Evolutionary conservation across 345 rosid genomes (phyloP).

Genomic region (Jatropha curcas): DNA sequence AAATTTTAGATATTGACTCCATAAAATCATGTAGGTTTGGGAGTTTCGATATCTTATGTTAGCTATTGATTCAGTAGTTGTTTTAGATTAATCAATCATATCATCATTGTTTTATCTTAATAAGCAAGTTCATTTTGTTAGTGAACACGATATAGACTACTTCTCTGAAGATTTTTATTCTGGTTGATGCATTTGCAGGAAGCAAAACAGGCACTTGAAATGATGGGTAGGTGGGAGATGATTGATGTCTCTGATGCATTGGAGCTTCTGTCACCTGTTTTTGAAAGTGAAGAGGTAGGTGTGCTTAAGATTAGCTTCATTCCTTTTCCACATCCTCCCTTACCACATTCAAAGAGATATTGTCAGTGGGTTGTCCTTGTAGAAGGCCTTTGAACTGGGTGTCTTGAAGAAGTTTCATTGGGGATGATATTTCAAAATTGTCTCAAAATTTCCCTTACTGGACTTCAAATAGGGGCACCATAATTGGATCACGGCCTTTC

Average conservation of each 20-base stretch:
- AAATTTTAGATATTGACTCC: background rate
- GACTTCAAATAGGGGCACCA: background rate
- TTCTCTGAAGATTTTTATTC: conserved; percentile 22
- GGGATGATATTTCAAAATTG: background rate
- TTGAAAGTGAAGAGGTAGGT: conserved; percentile 94
- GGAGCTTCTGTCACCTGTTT: conserved; percentile 92
- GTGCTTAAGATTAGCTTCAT: background rate
- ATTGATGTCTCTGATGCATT: conserved; percentile 93
- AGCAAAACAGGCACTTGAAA: conserved; percentile 91
- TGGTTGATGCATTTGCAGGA: conserved; percentile 54
- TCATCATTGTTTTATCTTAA: background rate
- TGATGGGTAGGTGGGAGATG: conserved; percentile 90
- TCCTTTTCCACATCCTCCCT: background rate
- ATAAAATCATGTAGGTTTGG: background rate
- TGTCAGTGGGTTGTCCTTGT: background rate
- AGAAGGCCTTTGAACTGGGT: background rate
- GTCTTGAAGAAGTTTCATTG: background rate
- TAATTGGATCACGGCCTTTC: background rate
- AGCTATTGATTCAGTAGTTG: background rate
- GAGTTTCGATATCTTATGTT: background rate
- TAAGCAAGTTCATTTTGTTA: background rate
- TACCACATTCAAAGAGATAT: background rate
- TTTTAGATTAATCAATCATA: background rate
- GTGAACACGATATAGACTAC: background rate
- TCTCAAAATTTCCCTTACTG: background rate